A percentile compares a stretch with the other conserved stretches of the same genome.
Conservation (phyloP, 495 filamentous ascomycete species). For the Trichodelitschia bisporula region DNA sequence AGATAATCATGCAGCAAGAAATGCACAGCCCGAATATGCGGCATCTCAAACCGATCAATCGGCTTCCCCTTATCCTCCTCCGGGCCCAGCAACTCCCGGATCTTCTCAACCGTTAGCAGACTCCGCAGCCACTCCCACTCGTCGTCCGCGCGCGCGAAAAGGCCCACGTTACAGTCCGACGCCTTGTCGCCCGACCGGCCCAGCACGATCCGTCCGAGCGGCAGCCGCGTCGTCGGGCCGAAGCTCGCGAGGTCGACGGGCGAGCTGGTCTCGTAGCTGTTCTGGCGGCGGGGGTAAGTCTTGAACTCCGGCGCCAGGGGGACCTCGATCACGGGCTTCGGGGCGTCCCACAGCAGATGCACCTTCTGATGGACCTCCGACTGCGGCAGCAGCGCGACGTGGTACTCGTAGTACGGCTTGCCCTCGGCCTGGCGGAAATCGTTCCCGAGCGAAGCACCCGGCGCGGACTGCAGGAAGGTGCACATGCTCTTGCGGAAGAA, state of each 20-base stretch:
- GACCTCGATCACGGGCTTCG: conserved; percentile 3
- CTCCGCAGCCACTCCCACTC: conserved; percentile 16
- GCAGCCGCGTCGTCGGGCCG: conserved; percentile 7
- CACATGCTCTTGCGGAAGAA: conserved; percentile 12
- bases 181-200: conserved; percentile 11
- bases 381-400: conserved; percentile 10
- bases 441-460: conserved; percentile 10
- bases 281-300: conserved; percentile 7
- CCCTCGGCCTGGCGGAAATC: conserved; percentile 12
- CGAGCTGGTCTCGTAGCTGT: conserved; percentile 7
- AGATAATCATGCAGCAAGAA: conserved; percentile 15
- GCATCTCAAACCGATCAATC: conserved; percentile 12
- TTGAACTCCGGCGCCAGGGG: conserved; percentile 3
- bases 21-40: conserved; percentile 10
- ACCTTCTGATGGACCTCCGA: conserved; percentile 7
- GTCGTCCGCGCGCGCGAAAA: conserved; percentile 13
- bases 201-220: conserved; percentile 10
- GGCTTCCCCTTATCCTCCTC: conserved; percentile 14
- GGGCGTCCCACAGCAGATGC: conserved; percentile 6
- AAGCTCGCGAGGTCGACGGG: conserved; percentile 6
- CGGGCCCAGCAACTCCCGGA: conserved; percentile 13
- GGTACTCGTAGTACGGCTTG: conserved; percentile 15
- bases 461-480: conserved; percentile 9
- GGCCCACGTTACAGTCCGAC: conserved; percentile 10
- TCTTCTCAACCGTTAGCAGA: conserved; percentile 12